Base-by-base conservation (phyloP, 1,139 yeast species). In the Saccharomyces hybrid region DNA sequence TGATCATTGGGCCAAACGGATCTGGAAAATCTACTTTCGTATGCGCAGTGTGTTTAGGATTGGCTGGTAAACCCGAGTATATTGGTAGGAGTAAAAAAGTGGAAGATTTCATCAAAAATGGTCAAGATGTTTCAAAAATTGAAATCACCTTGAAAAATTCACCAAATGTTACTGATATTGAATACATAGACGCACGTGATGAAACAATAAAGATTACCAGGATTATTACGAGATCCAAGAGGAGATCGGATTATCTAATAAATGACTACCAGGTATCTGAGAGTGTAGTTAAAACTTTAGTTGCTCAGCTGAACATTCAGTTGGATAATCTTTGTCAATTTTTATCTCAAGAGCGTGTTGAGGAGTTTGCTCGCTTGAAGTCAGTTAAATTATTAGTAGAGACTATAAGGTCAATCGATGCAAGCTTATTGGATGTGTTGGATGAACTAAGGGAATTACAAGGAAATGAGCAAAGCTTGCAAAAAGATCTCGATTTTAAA, bases 1-100 rank as follows among this genome's bases (percentile, higher is more conserved):
- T 95, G 88, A 87, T 95, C 56, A 87, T 93, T 54, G 99, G 98
- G 0, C 98, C 99, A 5, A 95, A 95, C 67, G 99, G 99, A 44
- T 83, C 97, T 0, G 99, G 99, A 5, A 95, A 95, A 68, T 84
- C 95, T 50, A 89, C 99, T 0, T 81, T 93, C 62, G 96, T 93
- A 5, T 89, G 97, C 56, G 98, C 98, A 0, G 82, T 93, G 1
- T 93, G 97, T 69, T 75, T 95, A 46, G 97, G 97, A 0, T 74
- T 95, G 14, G 95, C 86, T 1, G 98, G 98, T 2, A 82, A 79
- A 57, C 80, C 91, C 5, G 88, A 84, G 38, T 75, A 84, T 49
- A 80, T 91, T 59, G 95, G 95, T n/a, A 80, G 97, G 52, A 88
- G 88, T 55, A 83, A 81, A 50, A 80, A 78, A 53, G 70, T 80